Conservation (phyloP, 257 asterid species). For the Ballota nigra region DNA sequence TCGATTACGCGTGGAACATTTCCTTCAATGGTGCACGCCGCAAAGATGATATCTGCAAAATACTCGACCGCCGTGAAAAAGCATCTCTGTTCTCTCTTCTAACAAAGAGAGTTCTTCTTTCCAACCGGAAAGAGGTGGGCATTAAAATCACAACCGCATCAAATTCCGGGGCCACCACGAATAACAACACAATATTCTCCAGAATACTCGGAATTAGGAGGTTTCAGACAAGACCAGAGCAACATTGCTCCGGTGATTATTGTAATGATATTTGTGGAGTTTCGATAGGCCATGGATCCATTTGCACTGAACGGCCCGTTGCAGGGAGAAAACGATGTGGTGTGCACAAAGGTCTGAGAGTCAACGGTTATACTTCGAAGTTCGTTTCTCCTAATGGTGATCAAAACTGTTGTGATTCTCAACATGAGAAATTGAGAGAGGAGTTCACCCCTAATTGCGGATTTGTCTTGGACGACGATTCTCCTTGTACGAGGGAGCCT, state of each 20-base stretch:
- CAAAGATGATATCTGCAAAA: conserved; percentile 47
- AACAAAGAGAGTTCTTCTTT: conserved; percentile 38
- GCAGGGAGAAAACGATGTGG: conserved; percentile 76
- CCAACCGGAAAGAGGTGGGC: conserved; percentile 57
- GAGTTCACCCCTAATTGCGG: conserved; percentile 28
- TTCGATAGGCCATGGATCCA: conserved; percentile 56
- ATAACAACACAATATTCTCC: conserved; percentile 29
- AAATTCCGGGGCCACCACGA: conserved; percentile 13
- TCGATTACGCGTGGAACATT: conserved; percentile 95
- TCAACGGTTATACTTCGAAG: conserved; percentile 45
- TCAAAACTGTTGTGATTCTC: not conserved
- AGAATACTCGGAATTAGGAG: conserved; percentile 56
- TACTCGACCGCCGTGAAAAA: conserved; percentile 39
- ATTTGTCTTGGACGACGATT: conserved; percentile 37
- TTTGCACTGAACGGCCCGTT: conserved; percentile 60
- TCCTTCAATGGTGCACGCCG: conserved; percentile 80
- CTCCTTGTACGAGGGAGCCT: conserved; percentile 32
- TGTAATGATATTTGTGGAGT: conserved; percentile 59
- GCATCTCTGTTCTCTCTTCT: conserved; percentile 40
- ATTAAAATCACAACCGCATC: conserved; percentile 48
- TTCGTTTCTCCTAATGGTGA: conserved; percentile 5
- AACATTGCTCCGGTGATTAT: conserved; percentile 16
- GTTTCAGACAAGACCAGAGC: conserved; percentile 36
- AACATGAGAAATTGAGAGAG: conserved; percentile 2
- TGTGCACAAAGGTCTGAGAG: conserved; percentile 86